Conservation (phyloP, 2,329 filamentous ascomycete species). For the Nannizzia gypsea region DNA sequence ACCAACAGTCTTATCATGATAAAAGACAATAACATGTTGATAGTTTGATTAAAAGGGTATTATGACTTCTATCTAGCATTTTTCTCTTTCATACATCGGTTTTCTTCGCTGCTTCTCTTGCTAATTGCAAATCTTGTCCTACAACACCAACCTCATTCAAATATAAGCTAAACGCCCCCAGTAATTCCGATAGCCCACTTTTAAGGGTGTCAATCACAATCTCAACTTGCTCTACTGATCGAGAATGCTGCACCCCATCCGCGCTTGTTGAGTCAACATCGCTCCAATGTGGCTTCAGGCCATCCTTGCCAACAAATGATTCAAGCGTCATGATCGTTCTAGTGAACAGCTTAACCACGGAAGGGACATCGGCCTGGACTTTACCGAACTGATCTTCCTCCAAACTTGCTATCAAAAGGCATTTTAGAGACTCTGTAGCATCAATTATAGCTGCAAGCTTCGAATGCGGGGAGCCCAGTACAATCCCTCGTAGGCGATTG, state of each 20-base stretch:
- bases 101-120: conserved; percentile 47
- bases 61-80: neutral
- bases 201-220: conserved; percentile 54
- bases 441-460: conserved; percentile 58
- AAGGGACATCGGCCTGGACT: conserved; percentile 69
- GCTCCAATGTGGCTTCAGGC: conserved; percentile 59
- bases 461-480: conserved; percentile 63
- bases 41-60: neutral
- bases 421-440: conserved; percentile 56
- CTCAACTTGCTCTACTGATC: conserved; percentile 53
- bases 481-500: conserved; percentile 51
- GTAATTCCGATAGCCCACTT: conserved; percentile 51
- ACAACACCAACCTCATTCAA: conserved; percentile 57
- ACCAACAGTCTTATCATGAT: neutral
- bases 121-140: conserved; percentile 58
- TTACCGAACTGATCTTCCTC: conserved; percentile 73
- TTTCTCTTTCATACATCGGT: neutral
- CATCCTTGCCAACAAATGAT: conserved; percentile 43
- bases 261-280: conserved; percentile 47
- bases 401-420: conserved; percentile 60
- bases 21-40: neutral
- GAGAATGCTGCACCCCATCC: conserved; percentile 24
- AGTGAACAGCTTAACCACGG: conserved; percentile 63
- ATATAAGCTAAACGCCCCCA: conserved; percentile 64
- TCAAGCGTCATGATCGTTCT: conserved; percentile 57